Evolutionary conservation across 805 yeast genomes (phyloP), one percentile per base, ranked within the genome.

Genomic region (Candida caryicola): DNA sequence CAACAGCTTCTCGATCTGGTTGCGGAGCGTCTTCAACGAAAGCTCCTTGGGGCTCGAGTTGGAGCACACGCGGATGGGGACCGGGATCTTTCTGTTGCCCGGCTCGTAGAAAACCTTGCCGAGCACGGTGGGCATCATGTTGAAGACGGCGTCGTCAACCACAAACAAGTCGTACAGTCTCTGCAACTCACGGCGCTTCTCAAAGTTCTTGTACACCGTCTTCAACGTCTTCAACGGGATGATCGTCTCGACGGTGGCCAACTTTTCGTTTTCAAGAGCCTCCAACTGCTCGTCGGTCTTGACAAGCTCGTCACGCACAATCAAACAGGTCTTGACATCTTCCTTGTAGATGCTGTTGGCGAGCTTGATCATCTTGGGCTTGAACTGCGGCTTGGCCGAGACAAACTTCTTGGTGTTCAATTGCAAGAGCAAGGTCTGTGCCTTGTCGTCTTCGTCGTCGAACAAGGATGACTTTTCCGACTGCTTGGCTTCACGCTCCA

Each of bases 131-230:
- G 99, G 99, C 63, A 93, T 73, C 43, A 85, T 70, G 19, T 89
- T 79, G 37, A 88, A 71, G 32, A 91, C 69, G 26, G 82, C 81
- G 45, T 89, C 96, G 64, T 93, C 99, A 37, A 87, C 82, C 30
- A 93, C 57, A 60, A 93, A 86, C 44, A 88, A 48, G 52, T 89
- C 95, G 57, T 77, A 85, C 41, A 78, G 80, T 12, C 71, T 59
- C 30, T 74, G 62, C 43, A 93, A 77, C 45, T 80, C 82, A 59
- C 97, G 81, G 60, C 89, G 81, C 43, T 89, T 82, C 62, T 93
- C 97, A 53, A 69, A 93, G n/a, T 86, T 78, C 66, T 88, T 88
- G 73, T 80, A 91, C 44, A 82, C 84, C 23, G 89, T 85, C 60
- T 87, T 87, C 46, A 93, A 71, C 49, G 88, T 84, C 32, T 78